Evolutionary conservation across 495 filamentous ascomycete genomes (phyloP), one percentile per base, ranked within the genome.

Genomic region (Arthonia radiata): DNA sequence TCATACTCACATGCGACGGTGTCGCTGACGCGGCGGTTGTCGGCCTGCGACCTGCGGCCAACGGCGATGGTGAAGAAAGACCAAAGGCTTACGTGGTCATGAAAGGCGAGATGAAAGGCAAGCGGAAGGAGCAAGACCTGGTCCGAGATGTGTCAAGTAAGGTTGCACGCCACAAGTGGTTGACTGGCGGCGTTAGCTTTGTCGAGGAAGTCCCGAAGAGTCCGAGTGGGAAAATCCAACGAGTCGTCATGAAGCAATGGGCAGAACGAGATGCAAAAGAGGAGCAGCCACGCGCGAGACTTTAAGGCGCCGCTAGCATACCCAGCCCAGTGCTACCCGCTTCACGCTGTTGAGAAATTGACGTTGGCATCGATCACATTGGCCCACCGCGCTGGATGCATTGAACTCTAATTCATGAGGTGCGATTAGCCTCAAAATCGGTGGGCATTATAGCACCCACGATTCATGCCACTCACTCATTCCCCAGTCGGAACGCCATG

Each of bases 21-120:
- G 36, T 59, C 18, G 46, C 41, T 22, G 52, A 66, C 15, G 64
- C 67, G 54, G 61, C 63, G 25, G 39, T 47, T 9, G 38, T 41
- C 1, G 63, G 61, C 32, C 68, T 59, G 9, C 42, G 30, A 2
- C 55, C 65, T 15, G 16, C 22, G 10, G 30, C 15, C 11, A 11
- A n/a, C 17, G 18, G 18, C 15, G 27, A 46, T 18, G 43, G 26
- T 2, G 34, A 44, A 24, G 45, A 49, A 29, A 44, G 36, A 36
- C 45, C 45, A 17, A 25, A 43, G 19, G 45, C 43, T 6, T 49
- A 49, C 27, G 36, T 49, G 5, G 27, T 28, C 18, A 12, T 44
- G 23, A 43, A 43, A 24, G 43, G 42, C 16, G 34, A 45, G n/a
- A 27, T 18, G 10, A 44, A 42, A 24, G 36, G 38, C 2, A 42